phyloP scores from a whole-genome alignment of 1,139 yeast species.

The Pichia sp. region DNA sequence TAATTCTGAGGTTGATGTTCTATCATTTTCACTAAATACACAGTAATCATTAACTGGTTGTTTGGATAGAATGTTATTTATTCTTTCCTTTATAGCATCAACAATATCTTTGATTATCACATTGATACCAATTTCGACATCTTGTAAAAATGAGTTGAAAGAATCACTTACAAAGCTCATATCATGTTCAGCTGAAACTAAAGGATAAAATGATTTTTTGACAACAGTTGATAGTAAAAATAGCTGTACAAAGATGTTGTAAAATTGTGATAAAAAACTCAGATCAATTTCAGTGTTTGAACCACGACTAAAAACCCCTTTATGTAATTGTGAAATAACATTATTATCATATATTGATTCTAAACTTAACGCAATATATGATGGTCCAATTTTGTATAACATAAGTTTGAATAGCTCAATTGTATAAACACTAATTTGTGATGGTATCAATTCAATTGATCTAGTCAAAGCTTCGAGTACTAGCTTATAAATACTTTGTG shows the following conservation, averaged over 20 bases:
- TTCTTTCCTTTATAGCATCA: slow-evolving; percentile 42
- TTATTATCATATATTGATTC: slow-evolving; percentile 56
- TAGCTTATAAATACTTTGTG: slow-evolving; percentile 62
- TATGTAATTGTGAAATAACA: slow-evolving; percentile 23
- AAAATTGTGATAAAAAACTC: slow-evolving; percentile 44
- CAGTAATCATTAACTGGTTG: slow-evolving; percentile 59
- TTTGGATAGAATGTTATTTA: slow-evolving; percentile 45
- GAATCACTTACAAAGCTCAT: slow-evolving; percentile 47
- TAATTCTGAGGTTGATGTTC: slow-evolving; percentile 64
- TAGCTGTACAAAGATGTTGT: slow-evolving; percentile 56
- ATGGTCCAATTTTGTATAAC: slow-evolving; percentile 62
- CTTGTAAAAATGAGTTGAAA: slow-evolving; percentile 59
- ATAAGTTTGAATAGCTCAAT: slow-evolving; percentile 62
- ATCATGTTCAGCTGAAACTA: slow-evolving; percentile 39
- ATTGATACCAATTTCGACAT: slow-evolving; percentile 66
- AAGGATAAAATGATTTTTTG: slow-evolving; percentile 61
- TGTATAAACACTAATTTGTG: slow-evolving; percentile 56
- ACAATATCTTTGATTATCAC: slow-evolving; percentile 56
- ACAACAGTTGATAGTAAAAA: slow-evolving; percentile 65
- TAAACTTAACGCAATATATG: slow-evolving; percentile 67
- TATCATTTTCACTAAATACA: slow-evolving; percentile 41
- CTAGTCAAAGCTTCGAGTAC: slow-evolving; percentile 78
- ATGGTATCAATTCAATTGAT: slow-evolving; percentile 65
- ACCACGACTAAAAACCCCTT: slow-evolving; percentile 22
- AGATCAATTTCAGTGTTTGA: slow-evolving; percentile 35